phyloP scores from a whole-genome alignment of 148 eudicot genomes.

The Vaccinium macrocarpon region DNA sequence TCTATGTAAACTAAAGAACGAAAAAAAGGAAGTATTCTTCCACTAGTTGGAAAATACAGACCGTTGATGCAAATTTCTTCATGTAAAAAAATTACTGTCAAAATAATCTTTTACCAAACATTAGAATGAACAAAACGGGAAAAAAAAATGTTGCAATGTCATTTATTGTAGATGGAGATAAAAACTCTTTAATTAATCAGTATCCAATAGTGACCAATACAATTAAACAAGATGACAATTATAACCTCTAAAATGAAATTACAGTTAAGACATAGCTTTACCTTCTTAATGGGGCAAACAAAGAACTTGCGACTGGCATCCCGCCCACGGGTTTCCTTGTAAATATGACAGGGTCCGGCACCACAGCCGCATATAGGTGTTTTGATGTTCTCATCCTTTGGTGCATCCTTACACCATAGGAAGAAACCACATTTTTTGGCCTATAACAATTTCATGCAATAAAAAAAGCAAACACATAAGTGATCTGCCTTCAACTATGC shows the following conservation, averaged over 20 bases:
- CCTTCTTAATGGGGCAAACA: slow-evolving; percentile 17
- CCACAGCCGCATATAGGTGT: background rate
- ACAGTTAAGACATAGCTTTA: background rate
- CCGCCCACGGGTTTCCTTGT: background rate
- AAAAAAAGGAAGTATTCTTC: background rate
- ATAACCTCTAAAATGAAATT: background rate
- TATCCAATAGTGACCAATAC: too few species aligned
- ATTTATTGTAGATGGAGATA: background rate
- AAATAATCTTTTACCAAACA: too few species aligned
- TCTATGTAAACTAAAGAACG: background rate
- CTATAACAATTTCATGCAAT: background rate
- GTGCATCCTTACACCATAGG: background rate
- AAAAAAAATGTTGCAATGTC: background rate
- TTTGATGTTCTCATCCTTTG: background rate
- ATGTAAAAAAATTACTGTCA: too few species aligned
- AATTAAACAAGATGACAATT: background rate
- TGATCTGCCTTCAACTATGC: background rate
- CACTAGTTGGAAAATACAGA: background rate
- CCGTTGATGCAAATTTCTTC: too few species aligned
- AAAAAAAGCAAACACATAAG: background rate
- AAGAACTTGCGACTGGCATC: background rate
- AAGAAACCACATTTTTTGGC: background rate
- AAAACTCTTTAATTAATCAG: background rate
- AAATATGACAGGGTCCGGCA: slow-evolving; percentile 1
- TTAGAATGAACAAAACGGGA: background rate